Evolutionary conservation across 2,329 filamentous ascomycete species (phyloP), one percentile per base, ranked within the genome.

Genomic region (Fusarium tupiense): DNA sequence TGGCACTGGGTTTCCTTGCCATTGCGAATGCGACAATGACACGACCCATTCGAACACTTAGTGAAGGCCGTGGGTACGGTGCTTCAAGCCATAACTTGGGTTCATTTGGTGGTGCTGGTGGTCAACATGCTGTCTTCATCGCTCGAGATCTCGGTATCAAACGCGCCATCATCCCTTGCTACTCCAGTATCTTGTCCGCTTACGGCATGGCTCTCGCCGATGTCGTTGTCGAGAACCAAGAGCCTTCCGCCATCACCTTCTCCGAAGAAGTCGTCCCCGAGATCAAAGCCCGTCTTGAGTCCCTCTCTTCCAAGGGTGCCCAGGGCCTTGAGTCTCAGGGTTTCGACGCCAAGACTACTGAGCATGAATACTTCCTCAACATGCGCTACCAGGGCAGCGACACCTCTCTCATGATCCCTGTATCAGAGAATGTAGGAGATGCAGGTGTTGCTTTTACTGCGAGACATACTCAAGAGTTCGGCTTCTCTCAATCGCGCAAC

Each of bases 21-120:
- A 91, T 94, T 52, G 92, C 92, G 9, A 93, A 94, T 69, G 91
- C 92, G 77, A 90, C 91, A 2, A 94, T 94, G 92, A 91, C 90
- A 1, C 85, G 92, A 38, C 93, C 93, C 0, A 95, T 95, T 22
- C 69, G 79, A 16, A 78, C 77, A 4, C 71, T 80, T 0, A 80
- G 75, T 17, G 79, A 80, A n/a, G 79, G 75, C 3, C 78, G 79
- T 1, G 79, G 79, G 2, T 80, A 78, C 26, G 76, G 73, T 2
- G 72, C 78, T 2, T 74, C 77, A 0, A 76, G 71, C 5, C 79
- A 81, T 3, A 76, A 80, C 35, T 19, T 80, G 3, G 79, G 73
- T 1, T 78, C 71, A 16, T 80, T 80, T 43, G 83, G 83, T 1
- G 81, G 81, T 11, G 81, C 82, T 8, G 84, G 84, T 37, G 84